phyloP scores from a whole-genome alignment of 192 early-diverging fungal genomes.

The Rhizoclosmatium globosum region DNA sequence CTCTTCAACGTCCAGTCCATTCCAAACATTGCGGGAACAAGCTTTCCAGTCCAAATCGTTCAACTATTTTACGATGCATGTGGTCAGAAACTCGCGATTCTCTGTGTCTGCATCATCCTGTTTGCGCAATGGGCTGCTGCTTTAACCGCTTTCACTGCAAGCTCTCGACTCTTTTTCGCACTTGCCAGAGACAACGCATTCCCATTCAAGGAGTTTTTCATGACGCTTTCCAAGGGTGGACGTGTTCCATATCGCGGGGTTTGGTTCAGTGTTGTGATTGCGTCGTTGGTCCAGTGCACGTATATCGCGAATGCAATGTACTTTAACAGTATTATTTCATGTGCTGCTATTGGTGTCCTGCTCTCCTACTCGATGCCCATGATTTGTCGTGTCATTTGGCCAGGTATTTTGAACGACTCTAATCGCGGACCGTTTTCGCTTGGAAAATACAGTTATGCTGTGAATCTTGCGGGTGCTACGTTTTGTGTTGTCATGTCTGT shows the following conservation, averaged over 20 bases:
- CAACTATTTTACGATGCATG: background rate
- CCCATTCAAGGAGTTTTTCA: slow-evolving; percentile 6
- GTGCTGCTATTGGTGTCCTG: slow-evolving; percentile 6
- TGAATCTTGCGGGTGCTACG: background rate
- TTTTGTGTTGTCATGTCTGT: slow-evolving; percentile 3
- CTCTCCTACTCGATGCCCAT: background rate
- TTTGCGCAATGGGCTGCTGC: slow-evolving; percentile 6
- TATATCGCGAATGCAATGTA: background rate
- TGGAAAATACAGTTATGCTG: slow-evolving; percentile 6
- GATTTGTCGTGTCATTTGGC: background rate
- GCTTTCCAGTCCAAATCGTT: too few species aligned
- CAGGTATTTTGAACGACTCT: background rate
- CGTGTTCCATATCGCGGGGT: background rate
- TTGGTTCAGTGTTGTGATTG: slow-evolving; percentile 3
- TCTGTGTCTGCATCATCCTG: background rate
- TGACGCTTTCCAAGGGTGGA: background rate
- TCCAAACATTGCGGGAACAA: background rate
- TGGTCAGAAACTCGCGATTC: background rate
- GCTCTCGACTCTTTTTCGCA: background rate
- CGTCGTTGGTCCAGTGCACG: background rate
- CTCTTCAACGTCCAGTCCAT: background rate
- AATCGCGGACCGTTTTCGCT: background rate
- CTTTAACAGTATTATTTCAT: background rate
- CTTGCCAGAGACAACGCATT: background rate
- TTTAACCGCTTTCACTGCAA: background rate